Conservation (phyloP, 192 early-diverging fungal species). For the Coemansia sp. region DNA sequence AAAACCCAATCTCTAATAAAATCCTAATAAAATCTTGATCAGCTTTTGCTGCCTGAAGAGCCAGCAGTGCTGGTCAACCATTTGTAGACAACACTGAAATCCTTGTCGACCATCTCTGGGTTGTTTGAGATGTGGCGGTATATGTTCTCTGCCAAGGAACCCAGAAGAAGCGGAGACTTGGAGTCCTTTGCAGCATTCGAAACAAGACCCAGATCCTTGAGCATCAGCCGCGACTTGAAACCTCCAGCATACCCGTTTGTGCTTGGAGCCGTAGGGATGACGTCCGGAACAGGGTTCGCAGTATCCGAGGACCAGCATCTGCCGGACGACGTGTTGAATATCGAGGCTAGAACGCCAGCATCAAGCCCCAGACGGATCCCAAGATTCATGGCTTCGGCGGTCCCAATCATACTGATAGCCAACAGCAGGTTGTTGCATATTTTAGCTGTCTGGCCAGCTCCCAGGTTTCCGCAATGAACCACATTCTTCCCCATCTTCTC, state of each 20-base stretch:
- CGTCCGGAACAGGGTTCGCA: conserved; percentile 87
- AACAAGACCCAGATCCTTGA: conserved; percentile 92
- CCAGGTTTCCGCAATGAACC: conserved; percentile 79
- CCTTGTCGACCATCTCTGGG: conserved; percentile 70
- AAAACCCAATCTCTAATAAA: neutral
- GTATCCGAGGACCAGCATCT: conserved; percentile 93
- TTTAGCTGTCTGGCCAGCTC: conserved; percentile 90
- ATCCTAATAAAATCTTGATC: neutral
- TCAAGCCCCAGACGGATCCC: conserved; percentile 88
- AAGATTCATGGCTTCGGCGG: conserved; percentile 90
- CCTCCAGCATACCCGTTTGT: conserved; percentile 83
- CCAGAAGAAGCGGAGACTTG: conserved; percentile 70
- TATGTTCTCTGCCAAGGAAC: conserved; percentile 76
- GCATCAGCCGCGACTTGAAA: conserved; percentile 87
- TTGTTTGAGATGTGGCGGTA: conserved; percentile 75
- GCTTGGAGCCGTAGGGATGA: conserved; percentile 77
- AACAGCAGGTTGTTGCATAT: conserved; percentile 98
- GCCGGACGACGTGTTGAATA: conserved; percentile 89
- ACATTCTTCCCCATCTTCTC: conserved; percentile 88
- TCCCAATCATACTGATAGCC: conserved; percentile 92
- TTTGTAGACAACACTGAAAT: conserved; percentile 81
- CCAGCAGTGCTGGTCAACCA: conserved; percentile 16
- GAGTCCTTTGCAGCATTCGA: conserved; percentile 87
- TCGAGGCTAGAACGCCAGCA: conserved; percentile 75
- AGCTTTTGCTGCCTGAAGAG: neutral